Evolutionary conservation across 1,139 yeast genomes (phyloP), one percentile per base, ranked within the genome.

Genomic region (Blastobotrys arbuscula): DNA sequence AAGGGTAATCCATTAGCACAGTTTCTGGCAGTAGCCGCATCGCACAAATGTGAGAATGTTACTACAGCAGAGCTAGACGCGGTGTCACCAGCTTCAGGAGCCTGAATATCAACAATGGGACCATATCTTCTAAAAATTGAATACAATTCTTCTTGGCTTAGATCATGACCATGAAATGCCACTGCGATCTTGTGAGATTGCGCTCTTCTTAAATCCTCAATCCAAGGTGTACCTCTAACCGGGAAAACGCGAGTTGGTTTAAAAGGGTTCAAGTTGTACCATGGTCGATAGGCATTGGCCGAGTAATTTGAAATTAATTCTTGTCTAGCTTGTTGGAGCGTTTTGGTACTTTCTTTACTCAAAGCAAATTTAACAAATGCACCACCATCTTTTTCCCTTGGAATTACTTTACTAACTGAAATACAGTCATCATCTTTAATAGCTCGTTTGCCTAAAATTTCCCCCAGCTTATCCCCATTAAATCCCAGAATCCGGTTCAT

Each of bases 211-310:
- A 92, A 72, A 64, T 92, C 98, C 66, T 92, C 97, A 54, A 92
- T 85, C 97, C 97, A 92, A 0, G 98, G 98, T 0, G 79, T 75
- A 51, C 98, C 98, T 57, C 84, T 83, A 1, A 94, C 97, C 0
- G 86, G 81, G 74, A 84, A 49, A 71, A 84, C 60, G 68, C 64
- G 67, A 81, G 74, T 61, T 65, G 69, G 49, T 64, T 71, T 52
- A 60, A 65, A 55, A 55, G 75, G 57, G 58, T 63, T 60, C 59
- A 55, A 18, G n/a, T 37, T 49, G 30, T 39, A 62, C 62, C 65
- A 61, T 4, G 62, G 65, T 3, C 60, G 57, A 43, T 50, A 57
- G 50, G 54, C 40, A 12, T 56, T 50, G 3, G 57, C 10, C 45
- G 45, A 4, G 52, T 37, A 7, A 44, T 48, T 33, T 49, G 57